Evolutionary conservation across 352 stramenopile genomes (phyloP).

Genomic region (Pythium plurisporium): DNA sequence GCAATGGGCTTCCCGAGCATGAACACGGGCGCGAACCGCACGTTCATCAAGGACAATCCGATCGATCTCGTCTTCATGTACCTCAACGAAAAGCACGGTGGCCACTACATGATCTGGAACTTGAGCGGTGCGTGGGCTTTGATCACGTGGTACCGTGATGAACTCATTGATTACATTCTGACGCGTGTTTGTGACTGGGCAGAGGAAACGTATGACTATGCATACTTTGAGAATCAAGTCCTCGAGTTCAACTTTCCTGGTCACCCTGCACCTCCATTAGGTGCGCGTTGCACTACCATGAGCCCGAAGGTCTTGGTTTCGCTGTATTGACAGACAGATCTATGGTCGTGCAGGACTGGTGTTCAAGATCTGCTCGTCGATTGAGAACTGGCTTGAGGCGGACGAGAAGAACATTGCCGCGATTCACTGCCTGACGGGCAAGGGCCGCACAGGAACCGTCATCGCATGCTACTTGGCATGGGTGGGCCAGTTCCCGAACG

Average conservation of each 20-base stretch:
- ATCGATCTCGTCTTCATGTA: conserved; percentile 92
- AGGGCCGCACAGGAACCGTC: conserved; percentile 92
- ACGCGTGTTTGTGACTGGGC: not conserved
- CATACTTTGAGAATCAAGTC: conserved; percentile 95
- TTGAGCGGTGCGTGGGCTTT: conserved; percentile 60
- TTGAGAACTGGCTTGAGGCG: conserved; percentile 96
- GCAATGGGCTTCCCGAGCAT: conserved; percentile 91
- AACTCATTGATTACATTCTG: not conserved
- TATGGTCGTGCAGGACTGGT: conserved; percentile 59
- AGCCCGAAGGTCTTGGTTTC: no score
- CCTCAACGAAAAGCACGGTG: conserved; percentile 90
- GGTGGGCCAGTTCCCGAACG: conserved; percentile 89
- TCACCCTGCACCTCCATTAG: conserved; percentile 94
- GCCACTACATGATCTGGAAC: conserved; percentile 99
- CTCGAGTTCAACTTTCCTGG: conserved; percentile 97
- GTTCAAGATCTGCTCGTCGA: conserved; percentile 96
- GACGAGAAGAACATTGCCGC: conserved; percentile 95
- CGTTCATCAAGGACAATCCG: conserved; percentile 80
- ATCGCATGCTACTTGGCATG: conserved; percentile 96
- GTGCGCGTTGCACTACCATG: no score
- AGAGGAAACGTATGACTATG: conserved; percentile 96
- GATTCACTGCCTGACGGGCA: conserved; percentile 96
- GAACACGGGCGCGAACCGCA: conserved; percentile 71
- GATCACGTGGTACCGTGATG: not conserved
- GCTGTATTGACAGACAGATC: no score